Evolutionary conservation across 352 stramenopile genomes (phyloP).

Genomic region (Phytophthora aleatoria): DNA sequence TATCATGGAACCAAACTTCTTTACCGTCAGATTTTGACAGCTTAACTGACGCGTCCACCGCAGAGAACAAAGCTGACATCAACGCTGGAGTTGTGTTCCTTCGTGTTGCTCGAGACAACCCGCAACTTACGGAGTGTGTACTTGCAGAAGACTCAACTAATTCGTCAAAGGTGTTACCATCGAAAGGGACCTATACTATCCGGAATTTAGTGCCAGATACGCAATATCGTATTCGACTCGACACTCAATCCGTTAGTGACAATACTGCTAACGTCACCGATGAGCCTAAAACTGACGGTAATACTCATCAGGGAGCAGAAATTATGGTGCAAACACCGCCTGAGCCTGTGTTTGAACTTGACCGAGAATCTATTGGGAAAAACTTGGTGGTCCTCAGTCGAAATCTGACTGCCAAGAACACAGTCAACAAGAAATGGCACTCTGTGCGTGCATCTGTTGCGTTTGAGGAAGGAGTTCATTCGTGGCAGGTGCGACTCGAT

Average conservation of each 20-base stretch:
- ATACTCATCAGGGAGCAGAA: slow-evolving; percentile 3
- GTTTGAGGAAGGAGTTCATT: slow-evolving; percentile 83
- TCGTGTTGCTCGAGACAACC: slow-evolving; percentile 13
- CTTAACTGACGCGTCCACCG: background rate
- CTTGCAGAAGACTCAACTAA: background rate
- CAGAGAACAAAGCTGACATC: background rate
- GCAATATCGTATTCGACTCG: slow-evolving; percentile 42
- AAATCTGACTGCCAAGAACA: slow-evolving; percentile 86
- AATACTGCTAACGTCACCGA: background rate
- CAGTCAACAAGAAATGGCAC: slow-evolving; percentile 91
- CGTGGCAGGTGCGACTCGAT: slow-evolving; percentile 90
- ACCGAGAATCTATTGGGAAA: slow-evolving; percentile 59
- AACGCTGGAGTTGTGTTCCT: slow-evolving; percentile 17
- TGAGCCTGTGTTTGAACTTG: slow-evolving; percentile 76
- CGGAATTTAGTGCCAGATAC: slow-evolving; percentile 54
- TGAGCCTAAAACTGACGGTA: background rate
- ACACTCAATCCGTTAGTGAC: slow-evolving; percentile 9
- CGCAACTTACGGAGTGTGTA: background rate
- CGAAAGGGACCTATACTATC: slow-evolving; percentile 46
- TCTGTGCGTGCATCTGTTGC: slow-evolving; percentile 68
- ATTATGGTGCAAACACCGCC: slow-evolving; percentile 55
- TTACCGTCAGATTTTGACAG: background rate
- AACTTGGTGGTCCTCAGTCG: slow-evolving; percentile 80
- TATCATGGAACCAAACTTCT: slow-evolving; percentile 34
- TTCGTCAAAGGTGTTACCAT: slow-evolving; percentile 29